Evolutionary conservation across 768 basidiomycete species (phyloP), one percentile per base, ranked within the genome.

Genomic region (Rhizopogon rudus): DNA sequence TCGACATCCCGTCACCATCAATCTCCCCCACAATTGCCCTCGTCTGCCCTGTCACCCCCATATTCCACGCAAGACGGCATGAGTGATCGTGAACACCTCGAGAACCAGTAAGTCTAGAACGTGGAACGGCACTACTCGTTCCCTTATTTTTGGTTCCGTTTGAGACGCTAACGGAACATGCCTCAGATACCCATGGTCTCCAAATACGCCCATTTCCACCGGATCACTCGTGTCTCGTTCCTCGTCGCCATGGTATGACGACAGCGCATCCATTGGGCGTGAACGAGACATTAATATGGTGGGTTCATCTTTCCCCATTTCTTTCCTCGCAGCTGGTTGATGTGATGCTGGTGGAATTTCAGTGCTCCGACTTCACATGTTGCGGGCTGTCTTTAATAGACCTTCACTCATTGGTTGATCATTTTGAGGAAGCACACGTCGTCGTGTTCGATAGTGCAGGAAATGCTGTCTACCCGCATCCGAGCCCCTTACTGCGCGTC

Each of bases 331-430:
- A 28, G 1, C 22, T 4, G 29, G 6, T 14, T 37, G 20, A 53
- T 29, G 28, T 7, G 20, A 25, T 31, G 7, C 37, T 52, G 29
- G 40, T 25, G 12, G 3, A 20, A 51, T 54, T 51, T 35, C 22
- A 75, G 73, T 77, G 75, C 56, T 68, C 71, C 40, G 67, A 81
- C 67, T 81, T 77, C 61, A 71, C 70, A 33, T 81, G 81, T 60
- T 81, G 81, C 60, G 76, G 74, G 41, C 66, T 73, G 43, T 63
- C 68, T 20, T 74, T 80, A 31, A 61, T 73, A 5, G 77, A 79
- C 65, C 67, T 81, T 40, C 81, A 81, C 60, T 74, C 72, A 40
- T 71, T 81, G 17, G 68, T 82, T 51, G 76, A 78, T 58, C 82
- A 82, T 57, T 77, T 78, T 49, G 80, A 81, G 58, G 72, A 74